A percentile compares a stretch with the other conserved stretches of the same genome.
Conservation (phyloP, 257 asterid genomes). For the Paulownia fortunei region DNA sequence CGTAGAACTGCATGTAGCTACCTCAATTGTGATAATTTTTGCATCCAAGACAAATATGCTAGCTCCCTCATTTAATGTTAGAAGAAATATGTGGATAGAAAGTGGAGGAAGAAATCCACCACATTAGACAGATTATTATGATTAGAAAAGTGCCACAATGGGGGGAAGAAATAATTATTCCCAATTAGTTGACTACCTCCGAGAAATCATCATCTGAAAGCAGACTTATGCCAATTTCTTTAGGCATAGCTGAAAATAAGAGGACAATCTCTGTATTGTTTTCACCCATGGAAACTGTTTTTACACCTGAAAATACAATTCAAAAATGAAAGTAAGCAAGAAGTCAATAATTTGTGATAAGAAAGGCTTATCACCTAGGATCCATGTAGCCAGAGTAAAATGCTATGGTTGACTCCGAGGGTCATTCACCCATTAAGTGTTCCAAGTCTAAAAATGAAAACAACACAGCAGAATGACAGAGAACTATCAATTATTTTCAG, state of each 20-base stretch:
- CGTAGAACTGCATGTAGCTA: background rate
- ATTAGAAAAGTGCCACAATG: background rate
- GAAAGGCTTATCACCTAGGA: background rate
- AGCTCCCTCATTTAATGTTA: background rate
- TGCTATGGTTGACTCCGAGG: conserved; percentile 19
- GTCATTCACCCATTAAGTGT: conserved; percentile 1
- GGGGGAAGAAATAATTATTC: conserved; percentile 9
- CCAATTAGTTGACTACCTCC: conserved; percentile 50
- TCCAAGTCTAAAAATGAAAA: background rate
- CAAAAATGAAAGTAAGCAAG: background rate
- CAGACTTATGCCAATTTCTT: conserved; percentile 43
- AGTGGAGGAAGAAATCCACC: background rate
- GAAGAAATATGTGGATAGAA: background rate
- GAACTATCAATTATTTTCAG: background rate
- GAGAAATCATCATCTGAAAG: conserved; percentile 60
- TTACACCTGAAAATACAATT: conserved; percentile 50
- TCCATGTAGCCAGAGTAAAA: conserved; percentile 17
- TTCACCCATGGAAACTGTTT: conserved; percentile 38
- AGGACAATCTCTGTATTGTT: conserved; percentile 42
- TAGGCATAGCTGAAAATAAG: conserved; percentile 45
- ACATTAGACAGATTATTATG: background rate
- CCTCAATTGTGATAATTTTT: background rate
- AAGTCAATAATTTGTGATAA: background rate
- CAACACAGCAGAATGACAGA: background rate
- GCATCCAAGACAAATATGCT: background rate